Conservation (phyloP, 208 protist species). For the Trypanosoma avium region DNA sequence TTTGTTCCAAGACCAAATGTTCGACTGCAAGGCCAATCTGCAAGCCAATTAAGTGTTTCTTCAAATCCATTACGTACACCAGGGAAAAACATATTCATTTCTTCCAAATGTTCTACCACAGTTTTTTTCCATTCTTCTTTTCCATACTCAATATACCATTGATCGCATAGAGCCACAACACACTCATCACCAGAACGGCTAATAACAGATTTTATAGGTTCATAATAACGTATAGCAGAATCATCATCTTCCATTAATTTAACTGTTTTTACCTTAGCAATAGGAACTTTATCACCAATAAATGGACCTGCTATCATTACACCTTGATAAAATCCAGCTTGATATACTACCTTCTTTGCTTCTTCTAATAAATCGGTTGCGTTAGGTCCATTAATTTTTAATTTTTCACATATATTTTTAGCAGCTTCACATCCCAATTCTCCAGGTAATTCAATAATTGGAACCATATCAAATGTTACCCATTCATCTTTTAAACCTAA, state of each 20-base stretch:
- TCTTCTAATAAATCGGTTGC: conserved; percentile 94
- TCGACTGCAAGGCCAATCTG: conserved; percentile 99
- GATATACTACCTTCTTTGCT: conserved; percentile 98
- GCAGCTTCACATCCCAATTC: conserved; percentile 87
- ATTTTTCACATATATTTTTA: conserved; percentile 92
- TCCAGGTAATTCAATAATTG: conserved; percentile 95
- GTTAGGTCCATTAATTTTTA: conserved; percentile 96
- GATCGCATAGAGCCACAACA: conserved; percentile 98
- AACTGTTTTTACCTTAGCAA: conserved; percentile 93
- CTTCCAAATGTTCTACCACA: conserved; percentile 82
- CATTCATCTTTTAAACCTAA: conserved; percentile 95
- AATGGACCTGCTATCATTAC: conserved; percentile 82
- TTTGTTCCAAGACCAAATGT: conserved; percentile 99
- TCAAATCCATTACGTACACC: conserved; percentile 93
- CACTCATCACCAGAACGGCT: conserved; percentile 99
- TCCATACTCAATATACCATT: conserved; percentile 99
- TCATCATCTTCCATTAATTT: conserved; percentile 80
- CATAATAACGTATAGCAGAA: conserved; percentile 93
- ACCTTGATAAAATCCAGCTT: conserved; percentile 98
- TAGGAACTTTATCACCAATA: conserved; percentile 82
- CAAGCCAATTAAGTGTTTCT: conserved; percentile 96
- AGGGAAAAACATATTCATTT: conserved; percentile 94
- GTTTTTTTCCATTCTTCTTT: conserved; percentile 95
- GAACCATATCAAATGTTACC: conserved; percentile 93
- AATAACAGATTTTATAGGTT: conserved; percentile 96